These are phyloP conservation scores for Edaphochlamys debaryana DNA, from an alignment of 139 green algal species.

Conservation along the genomic window DNA sequence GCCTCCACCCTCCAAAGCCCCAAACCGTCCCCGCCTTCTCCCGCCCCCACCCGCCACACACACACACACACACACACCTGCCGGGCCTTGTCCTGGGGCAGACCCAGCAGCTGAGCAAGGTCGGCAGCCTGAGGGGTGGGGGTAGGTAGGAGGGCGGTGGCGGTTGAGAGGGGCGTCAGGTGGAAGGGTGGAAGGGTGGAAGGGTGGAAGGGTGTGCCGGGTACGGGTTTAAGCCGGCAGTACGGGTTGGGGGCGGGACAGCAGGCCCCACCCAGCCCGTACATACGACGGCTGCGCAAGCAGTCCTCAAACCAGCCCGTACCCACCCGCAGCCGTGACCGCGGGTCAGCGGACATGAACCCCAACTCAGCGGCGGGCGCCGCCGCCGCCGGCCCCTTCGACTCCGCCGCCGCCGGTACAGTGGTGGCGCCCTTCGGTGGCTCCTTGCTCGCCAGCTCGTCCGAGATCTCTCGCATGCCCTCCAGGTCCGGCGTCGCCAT, in stretches of 20 bases:
- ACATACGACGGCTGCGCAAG: background rate
- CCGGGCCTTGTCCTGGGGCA: background rate
- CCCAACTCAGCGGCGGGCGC: no score
- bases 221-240: background rate
- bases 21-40: no score
- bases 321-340: background rate
- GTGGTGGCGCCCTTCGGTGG: background rate
- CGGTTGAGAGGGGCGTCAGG: background rate
- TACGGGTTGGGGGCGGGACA: no score
- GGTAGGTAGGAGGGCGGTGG: no score
- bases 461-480: conserved; percentile 27
- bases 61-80: no score
- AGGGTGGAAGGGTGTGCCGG: background rate
- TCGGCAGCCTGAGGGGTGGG: conserved; percentile 1
- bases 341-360: no score
- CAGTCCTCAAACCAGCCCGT: background rate
- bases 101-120: background rate
- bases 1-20: no score
- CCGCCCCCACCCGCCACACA: no score
- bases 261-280: no score
- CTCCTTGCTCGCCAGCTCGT: conserved; percentile 10
- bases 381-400: no score
- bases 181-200: background rate
- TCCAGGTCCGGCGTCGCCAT: background rate
- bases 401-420: background rate